phyloP scores from a whole-genome alignment of 2,329 filamentous ascomycete species.

The Ciborinia camelliae region DNA sequence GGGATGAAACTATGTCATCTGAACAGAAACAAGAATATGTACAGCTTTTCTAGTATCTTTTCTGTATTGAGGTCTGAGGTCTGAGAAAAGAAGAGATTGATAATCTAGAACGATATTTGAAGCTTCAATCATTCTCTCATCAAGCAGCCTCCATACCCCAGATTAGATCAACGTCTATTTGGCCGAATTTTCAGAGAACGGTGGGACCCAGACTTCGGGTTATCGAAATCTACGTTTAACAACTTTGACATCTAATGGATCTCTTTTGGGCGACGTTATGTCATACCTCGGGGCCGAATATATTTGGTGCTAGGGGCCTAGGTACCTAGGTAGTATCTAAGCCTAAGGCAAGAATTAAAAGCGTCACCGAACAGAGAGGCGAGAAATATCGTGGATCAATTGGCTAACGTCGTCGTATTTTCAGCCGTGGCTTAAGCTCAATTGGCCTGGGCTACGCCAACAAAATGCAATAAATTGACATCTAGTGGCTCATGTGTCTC shows the following conservation, averaged over 20 bases:
- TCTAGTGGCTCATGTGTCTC: neutral
- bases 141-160: neutral
- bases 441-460: constrained; percentile 7
- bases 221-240: neutral
- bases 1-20: neutral
- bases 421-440: constrained; percentile 16
- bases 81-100: neutral
- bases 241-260: neutral
- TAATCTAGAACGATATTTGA: neutral
- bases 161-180: neutral
- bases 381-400: constrained; percentile 1
- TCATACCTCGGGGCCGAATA: constrained; percentile 10
- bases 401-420: constrained; percentile 9
- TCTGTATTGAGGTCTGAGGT: too few relatives aligned
- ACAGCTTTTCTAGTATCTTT: neutral
- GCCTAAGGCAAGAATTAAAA: constrained; percentile 4
- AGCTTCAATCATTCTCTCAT: neutral
- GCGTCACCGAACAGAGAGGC: neutral
- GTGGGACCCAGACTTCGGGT: neutral
- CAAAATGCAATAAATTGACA: neutral
- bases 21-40: constrained; percentile 6
- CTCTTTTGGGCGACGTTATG: constrained; percentile 8
- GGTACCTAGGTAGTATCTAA: neutral
- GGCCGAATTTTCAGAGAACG: neutral
- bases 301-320: neutral